Evolutionary conservation across 495 filamentous ascomycete species (phyloP), one percentile per base, ranked within the genome.

Genomic region (Aspergillus coremiiformis): DNA sequence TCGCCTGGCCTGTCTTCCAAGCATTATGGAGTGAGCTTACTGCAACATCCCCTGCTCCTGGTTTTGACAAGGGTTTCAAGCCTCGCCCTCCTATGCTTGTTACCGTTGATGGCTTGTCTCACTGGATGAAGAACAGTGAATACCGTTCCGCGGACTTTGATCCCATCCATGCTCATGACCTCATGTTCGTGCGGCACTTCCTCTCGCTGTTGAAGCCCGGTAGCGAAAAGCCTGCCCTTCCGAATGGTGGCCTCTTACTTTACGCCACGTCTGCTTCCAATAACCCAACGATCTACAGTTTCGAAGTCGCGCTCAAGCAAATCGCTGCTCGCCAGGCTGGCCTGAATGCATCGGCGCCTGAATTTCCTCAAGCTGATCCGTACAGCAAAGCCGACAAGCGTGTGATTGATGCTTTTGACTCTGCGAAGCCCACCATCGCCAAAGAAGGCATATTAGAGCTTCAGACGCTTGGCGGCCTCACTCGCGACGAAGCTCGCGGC

Each of bases 121-220:
- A 90, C 70, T 81, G 89, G 72, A 94, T 94, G 87, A 73, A 74
- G 51, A 51, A 72, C n/a, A 85, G 84, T 50, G 76, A 78, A 19
- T 97, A 98, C 69, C 82, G 84, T 47, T 75, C 77, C 22, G 63
- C 81, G 0, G 72, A 82, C 20, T 85, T 78, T 59, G 74, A 87
- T 47, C 78, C 70, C 17, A 86, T 98, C 60, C 93, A 98, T 75
- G 78, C 93, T 15, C 89, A 95, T 69, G 84, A 96, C 60, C 77
- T 98, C 24, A 76, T 79, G 7, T 74, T 95, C 33, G 76, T 93
- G 21, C 75, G 78, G n/a, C 78, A 85, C 48, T 96, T 94, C 71
- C 62, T 85, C 21, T 80, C 83, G 11, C 74, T 83, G 50, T 75
- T 98, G 46, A 63, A 67, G 60, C 62, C 63, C 0, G 87, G 87